These are phyloP conservation scores for Phytophthora litchii DNA, from an alignment of 352 stramenopile species.

Conservation along the genomic window DNA sequence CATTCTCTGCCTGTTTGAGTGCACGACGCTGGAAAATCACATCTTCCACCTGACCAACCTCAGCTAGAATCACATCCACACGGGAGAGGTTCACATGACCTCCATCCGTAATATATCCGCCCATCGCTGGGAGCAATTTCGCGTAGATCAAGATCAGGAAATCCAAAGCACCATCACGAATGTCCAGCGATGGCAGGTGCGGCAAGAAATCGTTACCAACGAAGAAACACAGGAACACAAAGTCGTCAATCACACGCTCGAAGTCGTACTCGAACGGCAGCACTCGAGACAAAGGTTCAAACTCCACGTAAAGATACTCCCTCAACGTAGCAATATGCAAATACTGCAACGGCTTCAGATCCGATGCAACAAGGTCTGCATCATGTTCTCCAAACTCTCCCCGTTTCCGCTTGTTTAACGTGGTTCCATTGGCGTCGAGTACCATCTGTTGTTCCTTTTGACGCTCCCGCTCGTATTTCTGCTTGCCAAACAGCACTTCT, in stretches of 20 bases:
- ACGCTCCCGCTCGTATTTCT: constrained; percentile 78
- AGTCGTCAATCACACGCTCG: constrained; percentile 98
- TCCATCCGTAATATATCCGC: constrained; percentile 96
- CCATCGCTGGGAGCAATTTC: constrained; percentile 76
- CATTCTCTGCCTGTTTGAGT: constrained; percentile 85
- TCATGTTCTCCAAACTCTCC: constrained; percentile 88
- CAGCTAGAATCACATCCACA: constrained; percentile 96
- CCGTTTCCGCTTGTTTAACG: constrained; percentile 73
- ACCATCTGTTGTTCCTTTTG: constrained; percentile 68
- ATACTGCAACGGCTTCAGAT: constrained; percentile 94
- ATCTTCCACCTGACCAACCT: constrained; percentile 97
- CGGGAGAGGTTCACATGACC: constrained; percentile 94
- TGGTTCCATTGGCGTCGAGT: constrained; percentile 77
- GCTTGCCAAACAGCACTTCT: constrained; percentile 90
- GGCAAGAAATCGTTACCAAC: constrained; percentile 99
- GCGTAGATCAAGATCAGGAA: constrained; percentile 98
- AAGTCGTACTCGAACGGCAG: constrained; percentile 96
- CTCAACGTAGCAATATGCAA: constrained; percentile 94
- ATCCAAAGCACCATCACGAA: constrained; percentile 98
- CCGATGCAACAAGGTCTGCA: constrained; percentile 70
- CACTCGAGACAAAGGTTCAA: constrained; percentile 76
- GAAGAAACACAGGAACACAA: constrained; percentile 99
- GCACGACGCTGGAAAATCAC: constrained; percentile 92
- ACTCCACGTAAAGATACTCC: constrained; percentile 95
- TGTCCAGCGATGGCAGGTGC: constrained; percentile 97